phyloP scores from a whole-genome alignment of 371 early-diverging fungal genomes.

The Apophysomyces ossiformis region DNA sequence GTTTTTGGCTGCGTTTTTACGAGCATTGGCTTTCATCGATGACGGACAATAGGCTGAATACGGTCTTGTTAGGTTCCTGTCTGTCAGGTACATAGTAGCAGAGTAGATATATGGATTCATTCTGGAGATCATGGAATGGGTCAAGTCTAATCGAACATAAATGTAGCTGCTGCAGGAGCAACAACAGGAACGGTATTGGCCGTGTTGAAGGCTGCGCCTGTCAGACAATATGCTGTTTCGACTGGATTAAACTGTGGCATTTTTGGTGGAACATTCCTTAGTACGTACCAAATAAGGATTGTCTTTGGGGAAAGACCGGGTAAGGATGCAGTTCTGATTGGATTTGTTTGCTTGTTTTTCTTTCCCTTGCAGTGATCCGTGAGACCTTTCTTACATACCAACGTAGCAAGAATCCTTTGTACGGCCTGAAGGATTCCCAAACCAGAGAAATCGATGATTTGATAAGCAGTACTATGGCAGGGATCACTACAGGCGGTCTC shows the following conservation, averaged over 20 bases:
- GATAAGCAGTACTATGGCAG: slow-evolving; percentile 63
- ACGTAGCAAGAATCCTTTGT: slow-evolving; percentile 57
- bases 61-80: not conserved
- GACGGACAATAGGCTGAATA: not conserved
- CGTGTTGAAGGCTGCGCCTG: slow-evolving; percentile 41
- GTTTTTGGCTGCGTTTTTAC: not conserved
- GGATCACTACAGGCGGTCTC: slow-evolving; percentile 61
- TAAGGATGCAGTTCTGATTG: too few relatives aligned
- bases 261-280: slow-evolving; percentile 52
- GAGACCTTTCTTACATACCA: slow-evolving; percentile 61
- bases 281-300: slow-evolving; percentile 26
- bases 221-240: slow-evolving; percentile 39
- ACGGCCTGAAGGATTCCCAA: slow-evolving; percentile 60
- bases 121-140: not conserved
- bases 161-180: slow-evolving; percentile 45
- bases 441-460: slow-evolving; percentile 60
- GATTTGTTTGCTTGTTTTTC: not conserved
- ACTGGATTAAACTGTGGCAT: slow-evolving; percentile 50
- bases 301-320: too few relatives aligned
- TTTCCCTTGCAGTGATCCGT: slow-evolving; percentile 36
- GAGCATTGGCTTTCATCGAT: not conserved
- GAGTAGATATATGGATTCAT: not conserved
- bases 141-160: not conserved
- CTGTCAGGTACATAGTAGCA: not conserved
- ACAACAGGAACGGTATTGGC: slow-evolving; percentile 57